A percentile compares a stretch with the other conserved stretches of the same genome.
Conservation (phyloP, 164 flowering plant species). For the Protea cynaroides region DNA sequence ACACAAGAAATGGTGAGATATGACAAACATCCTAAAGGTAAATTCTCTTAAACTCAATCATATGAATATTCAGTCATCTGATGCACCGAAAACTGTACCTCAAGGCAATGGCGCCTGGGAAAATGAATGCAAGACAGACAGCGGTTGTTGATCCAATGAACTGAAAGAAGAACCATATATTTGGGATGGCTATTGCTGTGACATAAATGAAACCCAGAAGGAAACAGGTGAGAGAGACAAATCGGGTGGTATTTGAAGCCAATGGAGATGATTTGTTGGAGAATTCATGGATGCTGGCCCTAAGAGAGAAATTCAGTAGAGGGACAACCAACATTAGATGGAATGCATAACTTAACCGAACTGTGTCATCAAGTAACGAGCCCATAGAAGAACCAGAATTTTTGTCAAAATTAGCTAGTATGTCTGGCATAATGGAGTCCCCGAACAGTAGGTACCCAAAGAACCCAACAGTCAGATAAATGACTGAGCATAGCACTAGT, state of each 20-base stretch:
- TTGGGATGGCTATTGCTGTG: constrained; percentile 66
- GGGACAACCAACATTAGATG: constrained; percentile 89
- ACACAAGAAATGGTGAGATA: neutral
- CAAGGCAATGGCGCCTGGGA: constrained; percentile 77
- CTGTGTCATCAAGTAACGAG: constrained; percentile 48
- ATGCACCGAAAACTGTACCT: constrained; percentile 35
- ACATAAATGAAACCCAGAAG: constrained; percentile 42
- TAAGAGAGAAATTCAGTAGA: constrained; percentile 64
- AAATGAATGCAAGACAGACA: constrained; percentile 69
- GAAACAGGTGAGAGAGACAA: constrained; percentile 37
- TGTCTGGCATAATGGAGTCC: constrained; percentile 60
- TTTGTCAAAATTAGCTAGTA: constrained; percentile 70
- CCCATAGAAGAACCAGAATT: constrained; percentile 34
- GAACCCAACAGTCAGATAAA: constrained; percentile 63
- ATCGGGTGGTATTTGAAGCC: constrained; percentile 40
- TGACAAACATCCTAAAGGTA: too few species aligned
- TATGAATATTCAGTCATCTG: too few species aligned
- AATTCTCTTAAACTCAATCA: too few species aligned
- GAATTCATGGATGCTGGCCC: constrained; percentile 62
- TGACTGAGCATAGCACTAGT: constrained; percentile 47
- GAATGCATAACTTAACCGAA: constrained; percentile 76
- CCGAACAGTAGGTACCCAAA: constrained; percentile 88
- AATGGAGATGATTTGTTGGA: constrained; percentile 45
- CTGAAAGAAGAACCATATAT: constrained; percentile 87
- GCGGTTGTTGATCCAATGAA: constrained; percentile 79